Evolutionary conservation across 306 rosid species (phyloP), one percentile per base, ranked within the genome.

Genomic region (Macrotyloma uniflorum): DNA sequence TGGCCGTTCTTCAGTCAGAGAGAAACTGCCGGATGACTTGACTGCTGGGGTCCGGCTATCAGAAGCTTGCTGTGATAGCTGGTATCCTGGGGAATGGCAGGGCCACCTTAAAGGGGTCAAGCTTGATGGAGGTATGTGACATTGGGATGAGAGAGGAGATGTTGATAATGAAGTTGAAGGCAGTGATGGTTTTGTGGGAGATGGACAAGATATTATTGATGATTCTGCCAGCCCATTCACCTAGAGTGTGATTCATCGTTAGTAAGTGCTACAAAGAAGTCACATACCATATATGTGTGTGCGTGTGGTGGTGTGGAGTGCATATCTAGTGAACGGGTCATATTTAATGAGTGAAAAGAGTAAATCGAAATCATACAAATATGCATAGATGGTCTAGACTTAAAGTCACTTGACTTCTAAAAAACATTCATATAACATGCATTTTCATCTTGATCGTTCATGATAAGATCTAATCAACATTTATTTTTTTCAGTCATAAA

Each of bases 61-160:
- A 79, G 98, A 94, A 73, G 75, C 90, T 78, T 86, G 93, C 74
- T 85, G 76, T 22, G 74, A 47, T 15, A 90, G 80, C 51, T 85
- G 94, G 80, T 88, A 91, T 58, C 93, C 88, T 15, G 99, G 91
- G 77, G 99, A 93, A 74, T 43, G 77, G 54, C 75, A 82, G 1
- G 89, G 86, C 89, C 90, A 81, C 80, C 80, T 87, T 61, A 57
- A 80, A 19, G 93, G 89, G 59, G 93, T 79, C 47, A 87, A 86
- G 76, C 85, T 74, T 45, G 89, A 70, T 19, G 90, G 92, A 77
- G 88, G 93, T 16, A 87, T 54, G 51, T 83, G 84, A 69, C 80
- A 64, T 54, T 79, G 90, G 70, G 93, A 86, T n/a, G 93, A 87
- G 62, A 95, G 51, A 51, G 97, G 93, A 70, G 94, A 89, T 15